Conservation (phyloP, 495 filamentous ascomycete species). For the Saxophila tyrrhenica region DNA sequence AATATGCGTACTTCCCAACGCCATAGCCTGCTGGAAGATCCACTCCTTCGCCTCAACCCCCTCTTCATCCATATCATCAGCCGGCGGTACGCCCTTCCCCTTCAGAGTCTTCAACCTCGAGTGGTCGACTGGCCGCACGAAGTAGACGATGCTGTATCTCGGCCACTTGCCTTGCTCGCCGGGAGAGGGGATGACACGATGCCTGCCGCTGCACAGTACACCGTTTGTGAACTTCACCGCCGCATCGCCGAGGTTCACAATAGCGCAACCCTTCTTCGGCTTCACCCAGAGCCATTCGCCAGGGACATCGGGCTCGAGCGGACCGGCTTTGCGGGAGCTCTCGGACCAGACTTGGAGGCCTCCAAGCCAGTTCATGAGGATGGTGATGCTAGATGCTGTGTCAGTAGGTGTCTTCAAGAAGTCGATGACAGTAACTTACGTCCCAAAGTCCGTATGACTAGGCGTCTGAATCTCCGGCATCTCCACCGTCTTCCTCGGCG, state of each 20-base stretch:
- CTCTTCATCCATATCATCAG: constrained; percentile 15
- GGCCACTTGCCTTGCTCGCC: constrained; percentile 26
- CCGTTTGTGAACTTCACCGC: constrained; percentile 33
- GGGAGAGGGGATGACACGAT: constrained; percentile 31
- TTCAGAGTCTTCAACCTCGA: constrained; percentile 17
- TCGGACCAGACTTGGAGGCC: constrained; percentile 28
- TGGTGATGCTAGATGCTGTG: constrained; percentile 14
- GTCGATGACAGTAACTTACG: no score
- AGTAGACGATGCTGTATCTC: constrained; percentile 28
- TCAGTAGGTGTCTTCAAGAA: no score
- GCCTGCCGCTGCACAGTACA: constrained; percentile 26
- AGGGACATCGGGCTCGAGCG: constrained; percentile 16
- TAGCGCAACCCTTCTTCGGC: constrained; percentile 27
- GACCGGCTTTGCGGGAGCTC: constrained; percentile 9
- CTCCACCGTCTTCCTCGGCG: constrained; percentile 13
- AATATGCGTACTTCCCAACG: constrained; percentile 10
- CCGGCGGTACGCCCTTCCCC: constrained; percentile 10
- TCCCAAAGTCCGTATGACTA: constrained; percentile 22
- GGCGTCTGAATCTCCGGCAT: constrained; percentile 23
- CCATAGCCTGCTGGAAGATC: constrained; percentile 18
- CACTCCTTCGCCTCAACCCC: constrained; percentile 19
- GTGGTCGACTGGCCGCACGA: constrained; percentile 24
- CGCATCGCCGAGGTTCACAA: constrained; percentile 35
- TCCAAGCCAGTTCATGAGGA: constrained; percentile 23
- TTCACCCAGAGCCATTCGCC: constrained; percentile 30